A percentile compares a stretch with the other conserved stretches of the same genome.
Evolutionary conservation across 208 protist species (phyloP).

Genomic region (Hexamita inflata): DNA sequence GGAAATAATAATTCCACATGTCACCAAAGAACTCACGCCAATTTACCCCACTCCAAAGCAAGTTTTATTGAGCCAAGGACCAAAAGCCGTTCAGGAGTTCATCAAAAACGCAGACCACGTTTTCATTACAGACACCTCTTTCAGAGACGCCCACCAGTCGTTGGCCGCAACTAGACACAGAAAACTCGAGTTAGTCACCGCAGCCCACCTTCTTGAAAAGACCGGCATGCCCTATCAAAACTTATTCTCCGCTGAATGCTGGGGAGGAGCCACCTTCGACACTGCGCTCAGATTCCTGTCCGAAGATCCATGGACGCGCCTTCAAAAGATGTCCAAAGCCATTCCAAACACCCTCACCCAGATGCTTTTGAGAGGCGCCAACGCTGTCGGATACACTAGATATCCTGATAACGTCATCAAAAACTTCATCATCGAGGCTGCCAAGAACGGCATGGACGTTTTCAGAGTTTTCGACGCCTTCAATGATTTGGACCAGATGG

Average conservation of each 20-base stretch:
- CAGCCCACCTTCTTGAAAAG: constrained; percentile 40
- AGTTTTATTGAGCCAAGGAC: constrained; percentile 9
- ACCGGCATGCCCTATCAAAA: constrained; percentile 31
- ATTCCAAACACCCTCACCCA: constrained; percentile 67
- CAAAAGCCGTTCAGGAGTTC: constrained; percentile 30
- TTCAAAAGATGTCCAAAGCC: constrained; percentile 51
- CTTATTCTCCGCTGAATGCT: constrained; percentile 55
- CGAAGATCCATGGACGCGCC: constrained; percentile 61
- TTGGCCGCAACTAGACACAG: constrained; percentile 66
- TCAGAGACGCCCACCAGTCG: constrained; percentile 61
- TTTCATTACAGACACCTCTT: constrained; percentile 66
- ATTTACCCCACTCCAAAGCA: no score
- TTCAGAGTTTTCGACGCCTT: constrained; percentile 73
- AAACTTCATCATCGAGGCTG: constrained; percentile 56
- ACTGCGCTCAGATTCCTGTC: constrained; percentile 61
- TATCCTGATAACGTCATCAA: constrained; percentile 69
- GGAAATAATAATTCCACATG: no score
- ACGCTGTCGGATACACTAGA: constrained; percentile 68
- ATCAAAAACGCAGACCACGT: constrained; percentile 37
- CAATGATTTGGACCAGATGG: constrained; percentile 64
- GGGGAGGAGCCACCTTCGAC: constrained; percentile 71
- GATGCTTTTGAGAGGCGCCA: constrained; percentile 68
- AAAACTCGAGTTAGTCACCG: constrained; percentile 58
- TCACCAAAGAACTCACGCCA: no score
- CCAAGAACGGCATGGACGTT: constrained; percentile 62